Percentiles rank a stretch among this genome's conserved stretches.
phyloP scores from a whole-genome alignment of 495 filamentous ascomycete species.

The Podospora bellae-mahoneyi region DNA sequence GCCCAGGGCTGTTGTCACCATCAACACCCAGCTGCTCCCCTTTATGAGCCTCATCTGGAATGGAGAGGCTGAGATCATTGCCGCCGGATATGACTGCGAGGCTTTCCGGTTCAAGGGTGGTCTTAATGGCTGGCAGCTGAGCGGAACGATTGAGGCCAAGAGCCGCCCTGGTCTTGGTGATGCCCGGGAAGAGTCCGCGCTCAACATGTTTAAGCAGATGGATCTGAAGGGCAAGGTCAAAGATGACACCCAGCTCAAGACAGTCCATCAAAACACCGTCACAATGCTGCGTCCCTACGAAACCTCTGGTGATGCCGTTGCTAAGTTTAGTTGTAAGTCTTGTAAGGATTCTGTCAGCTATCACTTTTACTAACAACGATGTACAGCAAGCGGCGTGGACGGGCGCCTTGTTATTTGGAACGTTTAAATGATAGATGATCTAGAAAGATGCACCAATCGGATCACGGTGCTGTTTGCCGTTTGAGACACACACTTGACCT shows the following conservation, averaged over 20 bases:
- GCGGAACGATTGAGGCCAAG: slow-evolving; percentile 79
- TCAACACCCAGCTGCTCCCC: slow-evolving; percentile 83
- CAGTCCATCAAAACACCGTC: slow-evolving; percentile 96
- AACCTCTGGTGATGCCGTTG: slow-evolving; percentile 57
- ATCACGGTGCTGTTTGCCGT: slow-evolving; percentile 19
- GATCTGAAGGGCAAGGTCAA: slow-evolving; percentile 88
- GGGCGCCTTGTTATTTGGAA: slow-evolving; percentile 85
- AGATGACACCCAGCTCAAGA: slow-evolving; percentile 90
- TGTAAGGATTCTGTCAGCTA: slow-evolving; percentile 9
- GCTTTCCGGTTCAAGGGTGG: slow-evolving; percentile 86
- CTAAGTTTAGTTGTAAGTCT: slow-evolving; percentile 83
- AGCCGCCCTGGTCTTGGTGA: slow-evolving; percentile 55
- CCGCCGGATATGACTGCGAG: slow-evolving; percentile 94
- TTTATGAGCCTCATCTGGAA: slow-evolving; percentile 92
- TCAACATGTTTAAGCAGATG: slow-evolving; percentile 99
- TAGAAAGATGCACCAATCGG: slow-evolving; percentile 14
- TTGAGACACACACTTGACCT: slow-evolving; percentile 17
- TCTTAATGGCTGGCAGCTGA: slow-evolving; percentile 78
- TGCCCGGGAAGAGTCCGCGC: slow-evolving; percentile 63
- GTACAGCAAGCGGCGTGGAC: slow-evolving; percentile 83
- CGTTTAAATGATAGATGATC: slow-evolving; percentile 27
- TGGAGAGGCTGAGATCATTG: slow-evolving; percentile 88
- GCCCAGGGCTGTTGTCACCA: slow-evolving; percentile 79
- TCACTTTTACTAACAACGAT: slow-evolving; percentile 39
- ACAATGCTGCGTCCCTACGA: slow-evolving; percentile 75